Conservation (phyloP, 2,329 filamentous ascomycete species). For the Rhexocercosporidium sp. region DNA sequence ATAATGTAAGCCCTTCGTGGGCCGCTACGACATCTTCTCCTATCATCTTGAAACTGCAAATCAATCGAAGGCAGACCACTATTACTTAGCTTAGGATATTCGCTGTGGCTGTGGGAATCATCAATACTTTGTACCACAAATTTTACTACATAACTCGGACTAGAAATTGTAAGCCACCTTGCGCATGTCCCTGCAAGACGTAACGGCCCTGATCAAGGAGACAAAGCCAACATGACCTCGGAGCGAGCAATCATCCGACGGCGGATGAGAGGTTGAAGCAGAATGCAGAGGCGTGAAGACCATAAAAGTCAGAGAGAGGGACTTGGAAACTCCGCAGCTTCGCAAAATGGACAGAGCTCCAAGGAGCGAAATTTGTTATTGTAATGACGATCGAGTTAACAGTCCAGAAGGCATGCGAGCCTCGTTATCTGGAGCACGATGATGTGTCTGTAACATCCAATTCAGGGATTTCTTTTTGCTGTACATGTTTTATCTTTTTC, state of each 20-base stretch:
- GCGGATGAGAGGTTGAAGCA: not conserved
- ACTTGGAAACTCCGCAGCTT: not conserved
- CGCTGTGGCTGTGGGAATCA: constrained; percentile 3
- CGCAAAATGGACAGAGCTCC: not conserved
- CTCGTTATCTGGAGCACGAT: too few relatives aligned
- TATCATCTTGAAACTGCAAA: constrained; percentile 47
- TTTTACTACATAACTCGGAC: not conserved
- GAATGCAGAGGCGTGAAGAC: not conserved
- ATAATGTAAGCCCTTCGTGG: too few relatives aligned
- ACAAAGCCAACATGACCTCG: not conserved
- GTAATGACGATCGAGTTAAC: not conserved
- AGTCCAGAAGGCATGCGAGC: not conserved
- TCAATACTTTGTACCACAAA: not conserved
- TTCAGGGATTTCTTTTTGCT: too few relatives aligned
- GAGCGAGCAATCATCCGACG: not conserved
- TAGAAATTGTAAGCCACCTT: not conserved
- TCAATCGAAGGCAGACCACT: constrained; percentile 45
- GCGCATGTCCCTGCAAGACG: not conserved
- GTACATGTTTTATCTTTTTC: too few relatives aligned
- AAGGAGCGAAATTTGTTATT: not conserved
- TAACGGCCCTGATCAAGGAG: not conserved
- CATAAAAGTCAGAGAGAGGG: not conserved
- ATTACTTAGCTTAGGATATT: constrained; percentile 46
- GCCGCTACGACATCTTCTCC: constrained; percentile 42
- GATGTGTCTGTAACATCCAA: too few relatives aligned